phyloP scores from a whole-genome alignment of 176 grass and related monocot genomes.

The Ensete ventricosum region DNA sequence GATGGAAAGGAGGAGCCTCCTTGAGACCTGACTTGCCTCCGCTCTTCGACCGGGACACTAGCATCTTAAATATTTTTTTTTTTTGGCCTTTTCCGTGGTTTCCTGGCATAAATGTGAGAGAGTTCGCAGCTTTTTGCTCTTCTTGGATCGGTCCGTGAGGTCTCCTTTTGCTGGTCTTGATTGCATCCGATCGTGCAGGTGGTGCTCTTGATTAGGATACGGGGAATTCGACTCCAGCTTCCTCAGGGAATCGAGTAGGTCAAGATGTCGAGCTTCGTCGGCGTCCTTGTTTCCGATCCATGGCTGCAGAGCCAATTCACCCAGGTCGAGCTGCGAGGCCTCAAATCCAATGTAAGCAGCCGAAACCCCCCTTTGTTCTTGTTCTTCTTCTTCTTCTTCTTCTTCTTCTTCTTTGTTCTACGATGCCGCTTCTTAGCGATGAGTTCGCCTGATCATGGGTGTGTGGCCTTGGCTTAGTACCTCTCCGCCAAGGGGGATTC shows the following conservation, averaged over 20 bases:
- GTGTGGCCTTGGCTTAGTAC: slow-evolving; percentile 32
- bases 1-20: neutral
- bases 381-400: neutral
- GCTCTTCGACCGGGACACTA: neutral
- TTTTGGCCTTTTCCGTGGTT: neutral
- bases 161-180: no score
- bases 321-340: slow-evolving; percentile 91
- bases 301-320: slow-evolving; percentile 96
- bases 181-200: no score
- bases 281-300: slow-evolving; percentile 88
- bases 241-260: neutral
- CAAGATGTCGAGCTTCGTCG: slow-evolving; percentile 66
- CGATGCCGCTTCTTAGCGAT: neutral
- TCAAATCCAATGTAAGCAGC: slow-evolving; percentile 73
- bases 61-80: neutral
- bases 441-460: neutral
- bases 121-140: neutral
- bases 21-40: no score
- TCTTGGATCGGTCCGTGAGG: neutral
- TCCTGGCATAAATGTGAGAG: neutral
- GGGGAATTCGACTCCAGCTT: neutral
- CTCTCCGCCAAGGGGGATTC: slow-evolving; percentile 52
- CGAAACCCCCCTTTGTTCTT: neutral
- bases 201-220: no score
- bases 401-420: no score